Evolutionary conservation across 495 filamentous ascomycete genomes (phyloP).

Genomic region (Trichocladium uniseriatum): DNA sequence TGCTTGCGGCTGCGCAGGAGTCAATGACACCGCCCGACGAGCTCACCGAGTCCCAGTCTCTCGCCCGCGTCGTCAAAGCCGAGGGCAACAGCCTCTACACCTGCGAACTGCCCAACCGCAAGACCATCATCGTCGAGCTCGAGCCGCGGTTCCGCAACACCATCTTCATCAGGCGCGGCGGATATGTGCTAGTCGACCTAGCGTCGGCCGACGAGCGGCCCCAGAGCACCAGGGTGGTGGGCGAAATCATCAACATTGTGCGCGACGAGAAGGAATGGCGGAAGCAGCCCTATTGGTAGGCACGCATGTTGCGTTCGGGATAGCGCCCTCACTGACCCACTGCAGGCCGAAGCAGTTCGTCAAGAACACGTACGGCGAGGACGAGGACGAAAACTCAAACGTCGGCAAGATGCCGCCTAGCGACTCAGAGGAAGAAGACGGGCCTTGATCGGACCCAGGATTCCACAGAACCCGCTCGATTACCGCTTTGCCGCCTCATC

Average conservation of each 20-base stretch:
- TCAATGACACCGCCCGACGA: constrained; percentile 63
- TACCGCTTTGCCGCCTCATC: constrained; percentile 17
- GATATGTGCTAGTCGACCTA: constrained; percentile 76
- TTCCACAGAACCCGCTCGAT: background rate
- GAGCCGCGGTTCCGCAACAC: constrained; percentile 74
- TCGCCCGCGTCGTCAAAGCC: constrained; percentile 68
- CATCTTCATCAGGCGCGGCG: constrained; percentile 81
- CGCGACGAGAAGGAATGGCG: constrained; percentile 86
- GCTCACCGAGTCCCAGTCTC: constrained; percentile 53
- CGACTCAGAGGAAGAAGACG: constrained; percentile 52
- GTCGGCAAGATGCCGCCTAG: constrained; percentile 76
- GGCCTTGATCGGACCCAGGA: background rate
- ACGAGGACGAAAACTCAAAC: constrained; percentile 67
- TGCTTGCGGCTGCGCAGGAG: constrained; percentile 63
- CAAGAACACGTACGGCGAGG: constrained; percentile 49
- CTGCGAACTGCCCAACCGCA: constrained; percentile 50
- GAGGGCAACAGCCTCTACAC: constrained; percentile 83
- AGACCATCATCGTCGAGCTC: constrained; percentile 64
- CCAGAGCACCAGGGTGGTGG: constrained; percentile 69
- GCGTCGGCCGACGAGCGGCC: constrained; percentile 50
- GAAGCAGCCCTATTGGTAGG: constrained; percentile 81
- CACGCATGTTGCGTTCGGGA: background rate
- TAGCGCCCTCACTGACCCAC: background rate
- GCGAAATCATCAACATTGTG: constrained; percentile 90
- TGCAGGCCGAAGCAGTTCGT: constrained; percentile 72